Base-by-base conservation (phyloP, 371 early-diverging fungal species). In the Zychaea mexicana region DNA sequence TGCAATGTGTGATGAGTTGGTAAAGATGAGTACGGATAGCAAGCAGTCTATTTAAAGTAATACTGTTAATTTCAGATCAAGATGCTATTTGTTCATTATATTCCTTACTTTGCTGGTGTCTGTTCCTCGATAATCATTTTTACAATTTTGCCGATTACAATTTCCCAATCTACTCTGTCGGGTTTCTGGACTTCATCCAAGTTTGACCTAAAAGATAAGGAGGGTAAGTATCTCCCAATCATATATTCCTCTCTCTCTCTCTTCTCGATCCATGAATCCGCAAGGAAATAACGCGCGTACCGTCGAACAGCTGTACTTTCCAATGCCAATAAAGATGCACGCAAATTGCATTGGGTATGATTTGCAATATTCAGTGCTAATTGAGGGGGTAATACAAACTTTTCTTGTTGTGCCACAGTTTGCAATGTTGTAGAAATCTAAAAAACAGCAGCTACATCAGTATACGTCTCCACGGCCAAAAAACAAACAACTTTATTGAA, bases 111-210 rank as follows among this genome's bases (percentile, higher is more conserved):
- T 46, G 80, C 78, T 8, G 96, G 88, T 17, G 83, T 84, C 71
- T 96, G 98, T 62, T 92, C 85, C 38, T 77, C 70, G 3, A 95
- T 62, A 39, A 98, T 93, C 3, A 71, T 61, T 8, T 76, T 60
- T 17, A 92, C 93, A 17, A 97, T 86, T 4, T 82, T 77, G 9
- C 78, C 61, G 60, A 97, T 90, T 42, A 83, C 88, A 64, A 73
- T 68, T 73, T 98, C 96, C 98, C 98, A 99, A 69, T 98, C 99
- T 62, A 96, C 82, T 56, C 79, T 68, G 10, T 87, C 83, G 1
- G 91, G 82, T 55, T 76, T 72, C 58, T 88, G 88, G 5, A 84
- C 73, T 3, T 79, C 85, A 19, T 66, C 32, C 46, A 82, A 55
- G 60, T 77, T 70, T 15, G 67, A 8, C 32, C 76, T 77, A 49